Evolutionary conservation across 495 filamentous ascomycete genomes (phyloP).

Genomic region (Hypoxylon fragiforme): DNA sequence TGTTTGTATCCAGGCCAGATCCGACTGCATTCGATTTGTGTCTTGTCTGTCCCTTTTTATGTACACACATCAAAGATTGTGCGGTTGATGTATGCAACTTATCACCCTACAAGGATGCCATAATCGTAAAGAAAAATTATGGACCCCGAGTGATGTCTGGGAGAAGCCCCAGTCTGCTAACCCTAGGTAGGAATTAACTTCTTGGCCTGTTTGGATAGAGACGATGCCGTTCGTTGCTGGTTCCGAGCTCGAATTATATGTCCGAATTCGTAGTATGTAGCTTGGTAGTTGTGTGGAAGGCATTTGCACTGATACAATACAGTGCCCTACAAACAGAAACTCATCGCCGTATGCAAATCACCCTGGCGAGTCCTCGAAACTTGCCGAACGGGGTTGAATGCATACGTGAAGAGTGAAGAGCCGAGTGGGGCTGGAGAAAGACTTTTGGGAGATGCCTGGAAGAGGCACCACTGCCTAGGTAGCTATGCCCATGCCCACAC

Average conservation of each 20-base stretch:
- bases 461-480: conserved; percentile 21
- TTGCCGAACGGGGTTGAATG: conserved; percentile 11
- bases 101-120: conserved; percentile 2
- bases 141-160: conserved; percentile 27
- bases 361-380: conserved; percentile 20
- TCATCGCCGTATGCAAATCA: conserved; percentile 13
- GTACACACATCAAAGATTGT: no score
- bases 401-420: no score
- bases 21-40: conserved; percentile 7
- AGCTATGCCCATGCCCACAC: no score
- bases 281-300: conserved; percentile 3
- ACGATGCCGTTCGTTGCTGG: conserved; percentile 12
- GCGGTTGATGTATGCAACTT: no score
- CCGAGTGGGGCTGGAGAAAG: no score
- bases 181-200: conserved; percentile 1
- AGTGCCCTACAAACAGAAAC: no score
- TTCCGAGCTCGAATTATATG: conserved; percentile 12
- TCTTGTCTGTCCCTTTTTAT: background rate
- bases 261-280: conserved; percentile 8
- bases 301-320: conserved; percentile 2
- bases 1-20: conserved; percentile 16
- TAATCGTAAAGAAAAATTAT: conserved; percentile 13
- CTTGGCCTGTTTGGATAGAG: conserved; percentile 25
- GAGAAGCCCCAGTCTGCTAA: conserved; percentile 12
- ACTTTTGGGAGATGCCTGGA: no score